phyloP scores from a whole-genome alignment of 2,329 filamentous ascomycete species.

The Epichloe typhina region DNA sequence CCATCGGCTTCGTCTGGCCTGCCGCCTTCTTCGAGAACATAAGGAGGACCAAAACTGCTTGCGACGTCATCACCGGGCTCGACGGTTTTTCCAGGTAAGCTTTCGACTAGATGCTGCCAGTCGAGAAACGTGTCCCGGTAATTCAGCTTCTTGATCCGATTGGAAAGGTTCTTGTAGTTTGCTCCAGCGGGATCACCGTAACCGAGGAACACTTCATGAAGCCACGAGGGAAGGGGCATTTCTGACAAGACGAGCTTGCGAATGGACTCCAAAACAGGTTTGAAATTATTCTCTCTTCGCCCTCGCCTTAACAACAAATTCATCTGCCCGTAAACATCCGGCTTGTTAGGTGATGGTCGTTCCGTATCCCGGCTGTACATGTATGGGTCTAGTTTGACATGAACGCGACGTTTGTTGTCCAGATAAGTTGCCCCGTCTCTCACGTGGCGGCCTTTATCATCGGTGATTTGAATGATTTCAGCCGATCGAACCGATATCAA shows the following conservation, averaged over 20 bases:
- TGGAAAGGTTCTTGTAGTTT: slow-evolving; percentile 69
- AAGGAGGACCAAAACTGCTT: slow-evolving; percentile 73
- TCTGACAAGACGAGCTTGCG: slow-evolving; percentile 74
- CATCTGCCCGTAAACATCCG: slow-evolving; percentile 69
- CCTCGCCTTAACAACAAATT: slow-evolving; percentile 77
- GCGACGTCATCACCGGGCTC: slow-evolving; percentile 61
- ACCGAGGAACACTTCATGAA: slow-evolving; percentile 94
- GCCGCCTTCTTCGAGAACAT: slow-evolving; percentile 59
- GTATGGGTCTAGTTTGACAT: slow-evolving; percentile 67
- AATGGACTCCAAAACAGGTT: slow-evolving; percentile 82
- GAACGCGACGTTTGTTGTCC: slow-evolving; percentile 58
- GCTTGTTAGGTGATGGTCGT: slow-evolving; percentile 48
- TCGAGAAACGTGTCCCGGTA: slow-evolving; percentile 90
- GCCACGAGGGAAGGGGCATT: slow-evolving; percentile 75
- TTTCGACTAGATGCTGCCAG: slow-evolving; percentile 88
- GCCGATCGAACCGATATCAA: slow-evolving; percentile 65
- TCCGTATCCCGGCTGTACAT: slow-evolving; percentile 70
- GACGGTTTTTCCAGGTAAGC: slow-evolving; percentile 74
- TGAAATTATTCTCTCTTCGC: slow-evolving; percentile 94
- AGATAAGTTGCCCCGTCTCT: slow-evolving; percentile 46
- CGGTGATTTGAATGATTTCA: slow-evolving; percentile 72
- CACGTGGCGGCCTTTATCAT: slow-evolving; percentile 67
- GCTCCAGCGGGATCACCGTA: slow-evolving; percentile 88
- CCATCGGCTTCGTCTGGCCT: slow-evolving; percentile 36
- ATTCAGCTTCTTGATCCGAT: slow-evolving; percentile 66